Evolutionary conservation across 371 early-diverging fungal species (phyloP).

Genomic region (Astathelohania contejeani): DNA sequence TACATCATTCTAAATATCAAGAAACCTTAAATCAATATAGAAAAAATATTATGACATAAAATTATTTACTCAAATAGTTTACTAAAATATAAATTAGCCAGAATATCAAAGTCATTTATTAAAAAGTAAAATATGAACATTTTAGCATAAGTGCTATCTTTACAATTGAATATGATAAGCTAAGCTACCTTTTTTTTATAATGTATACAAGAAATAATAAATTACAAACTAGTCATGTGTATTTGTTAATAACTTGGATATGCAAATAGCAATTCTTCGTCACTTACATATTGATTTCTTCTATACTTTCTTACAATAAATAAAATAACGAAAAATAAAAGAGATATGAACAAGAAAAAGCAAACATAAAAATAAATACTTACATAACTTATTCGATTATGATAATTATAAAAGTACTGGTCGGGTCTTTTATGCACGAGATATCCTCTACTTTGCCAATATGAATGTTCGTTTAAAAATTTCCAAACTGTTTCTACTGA

Average conservation of each 20-base stretch:
- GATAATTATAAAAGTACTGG: too few relatives aligned
- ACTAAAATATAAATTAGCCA: not conserved
- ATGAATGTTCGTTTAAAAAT: slow-evolving; percentile 22
- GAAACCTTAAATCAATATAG: not conserved
- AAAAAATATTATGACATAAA: not conserved
- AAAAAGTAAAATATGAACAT: too few relatives aligned
- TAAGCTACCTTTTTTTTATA: too few relatives aligned
- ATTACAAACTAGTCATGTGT: too few relatives aligned
- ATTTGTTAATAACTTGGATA: too few relatives aligned
- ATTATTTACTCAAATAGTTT: not conserved
- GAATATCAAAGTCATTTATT: too few relatives aligned
- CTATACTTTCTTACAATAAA: not conserved
- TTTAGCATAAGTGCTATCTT: too few relatives aligned
- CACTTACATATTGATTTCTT: not conserved
- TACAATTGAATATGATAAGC: too few relatives aligned
- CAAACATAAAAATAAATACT: too few relatives aligned
- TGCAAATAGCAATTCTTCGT: not conserved
- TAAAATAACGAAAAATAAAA: not conserved
- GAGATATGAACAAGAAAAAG: not conserved
- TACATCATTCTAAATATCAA: not conserved
- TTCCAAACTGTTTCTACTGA: slow-evolving; percentile 14
- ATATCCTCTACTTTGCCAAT: not conserved
- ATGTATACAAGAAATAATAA: too few relatives aligned
- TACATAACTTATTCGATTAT: too few relatives aligned
- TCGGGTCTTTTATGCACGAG: not conserved